These are phyloP conservation scores for Lasiodiplodia theobromae DNA, from an alignment of 2,329 filamentous ascomycete genomes.

Conservation along the genomic window DNA sequence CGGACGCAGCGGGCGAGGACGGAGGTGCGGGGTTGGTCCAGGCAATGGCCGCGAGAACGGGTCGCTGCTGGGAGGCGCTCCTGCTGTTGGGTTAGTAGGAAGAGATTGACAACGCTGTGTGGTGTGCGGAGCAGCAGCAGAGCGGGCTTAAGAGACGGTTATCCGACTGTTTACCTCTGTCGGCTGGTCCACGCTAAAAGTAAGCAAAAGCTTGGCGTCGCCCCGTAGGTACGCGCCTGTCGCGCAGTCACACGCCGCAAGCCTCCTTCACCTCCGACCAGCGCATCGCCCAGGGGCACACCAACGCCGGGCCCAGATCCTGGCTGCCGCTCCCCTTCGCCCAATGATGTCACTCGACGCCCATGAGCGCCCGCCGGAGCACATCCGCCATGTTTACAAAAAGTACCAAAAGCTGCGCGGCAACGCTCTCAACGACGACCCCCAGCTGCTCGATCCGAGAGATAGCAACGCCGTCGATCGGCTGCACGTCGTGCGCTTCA, in stretches of 20 bases:
- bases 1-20: slow-evolving; percentile 2
- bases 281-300: slow-evolving; percentile 3
- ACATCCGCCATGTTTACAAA: slow-evolving; percentile 77
- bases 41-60: slow-evolving; percentile 13
- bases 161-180: slow-evolving; percentile 28
- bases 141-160: slow-evolving; percentile 30
- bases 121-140: neutral
- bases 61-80: neutral
- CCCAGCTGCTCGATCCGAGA: slow-evolving; percentile 52
- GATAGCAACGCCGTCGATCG: slow-evolving; percentile 49
- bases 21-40: neutral
- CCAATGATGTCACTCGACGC: slow-evolving; percentile 65
- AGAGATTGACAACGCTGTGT: slow-evolving; percentile 7
- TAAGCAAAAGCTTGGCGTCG: slow-evolving; percentile 27
- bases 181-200: slow-evolving; percentile 22
- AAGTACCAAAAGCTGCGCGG: slow-evolving; percentile 67
- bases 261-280: slow-evolving; percentile 2
- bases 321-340: neutral
- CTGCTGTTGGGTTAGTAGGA: slow-evolving; percentile 30
- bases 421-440: slow-evolving; percentile 57
- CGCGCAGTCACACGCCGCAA: slow-evolving; percentile 22
- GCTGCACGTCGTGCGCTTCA: slow-evolving; percentile 35
- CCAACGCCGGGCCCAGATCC: neutral
- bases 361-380: slow-evolving; percentile 76
- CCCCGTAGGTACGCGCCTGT: slow-evolving; percentile 14